These are phyloP conservation scores for Vigna mungo DNA, from an alignment of 306 rosid species.

Conservation along the genomic window DNA sequence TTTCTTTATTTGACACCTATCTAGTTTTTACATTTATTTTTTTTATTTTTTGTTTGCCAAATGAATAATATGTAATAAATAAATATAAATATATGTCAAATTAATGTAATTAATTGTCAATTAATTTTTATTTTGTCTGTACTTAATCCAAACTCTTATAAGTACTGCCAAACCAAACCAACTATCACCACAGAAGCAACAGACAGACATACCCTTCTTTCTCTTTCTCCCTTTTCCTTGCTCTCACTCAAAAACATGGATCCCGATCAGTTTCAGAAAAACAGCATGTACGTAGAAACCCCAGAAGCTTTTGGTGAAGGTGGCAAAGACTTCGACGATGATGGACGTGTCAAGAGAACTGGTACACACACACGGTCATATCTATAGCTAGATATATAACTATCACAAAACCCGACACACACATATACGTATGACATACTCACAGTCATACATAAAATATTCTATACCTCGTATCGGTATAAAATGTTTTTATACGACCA, in stretches of 20 bases:
- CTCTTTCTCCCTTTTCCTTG: not conserved
- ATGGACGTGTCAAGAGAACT: constrained; percentile 77
- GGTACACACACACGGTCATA: constrained; percentile 50
- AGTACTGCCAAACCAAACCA: constrained; percentile 3
- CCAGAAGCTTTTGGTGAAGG: constrained; percentile 47
- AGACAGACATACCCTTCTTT: not conserved
- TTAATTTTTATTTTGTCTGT: not conserved
- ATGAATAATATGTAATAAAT: no score
- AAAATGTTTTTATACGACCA: no score
- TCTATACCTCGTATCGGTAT: no score
- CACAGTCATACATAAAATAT: no score
- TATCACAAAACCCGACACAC: not conserved
- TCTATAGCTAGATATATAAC: no score
- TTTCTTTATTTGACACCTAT: no score
- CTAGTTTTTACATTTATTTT: no score
- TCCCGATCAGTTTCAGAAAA: constrained; percentile 56
- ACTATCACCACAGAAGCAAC: constrained; percentile 6
- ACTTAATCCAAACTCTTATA: constrained; percentile 5
- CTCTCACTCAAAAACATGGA: constrained; percentile 28
- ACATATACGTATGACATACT: no score
- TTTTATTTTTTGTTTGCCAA: no score
- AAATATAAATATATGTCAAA: no score
- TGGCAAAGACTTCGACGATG: constrained; percentile 78
- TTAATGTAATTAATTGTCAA: no score
- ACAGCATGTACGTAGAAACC: constrained; percentile 70